A percentile compares a stretch with the other conserved stretches of the same genome.
phyloP scores from a whole-genome alignment of 2,329 filamentous ascomycete species.

The Blumeriella jaapii region DNA sequence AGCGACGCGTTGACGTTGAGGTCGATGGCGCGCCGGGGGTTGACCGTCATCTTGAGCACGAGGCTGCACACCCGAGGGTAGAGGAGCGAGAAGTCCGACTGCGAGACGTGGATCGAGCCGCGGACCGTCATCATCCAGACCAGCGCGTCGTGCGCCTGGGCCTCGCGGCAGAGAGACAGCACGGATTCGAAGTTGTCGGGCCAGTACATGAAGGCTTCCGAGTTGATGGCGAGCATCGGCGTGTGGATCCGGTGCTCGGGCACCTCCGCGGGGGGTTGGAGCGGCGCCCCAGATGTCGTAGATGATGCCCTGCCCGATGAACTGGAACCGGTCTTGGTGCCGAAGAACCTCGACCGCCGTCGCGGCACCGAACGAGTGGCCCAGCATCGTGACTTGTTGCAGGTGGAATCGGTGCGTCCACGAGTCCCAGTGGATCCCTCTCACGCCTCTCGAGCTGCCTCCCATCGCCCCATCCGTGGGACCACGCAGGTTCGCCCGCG shows the following conservation, averaged over 20 bases:
- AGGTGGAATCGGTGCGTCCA: slow-evolving; percentile 47
- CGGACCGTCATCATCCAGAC: slow-evolving; percentile 41
- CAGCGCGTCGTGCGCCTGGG: slow-evolving; percentile 33
- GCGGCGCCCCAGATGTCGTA: slow-evolving; percentile 53
- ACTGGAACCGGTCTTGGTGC: slow-evolving; percentile 40
- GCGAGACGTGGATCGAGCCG: slow-evolving; percentile 53
- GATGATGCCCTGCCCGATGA: slow-evolving; percentile 51
- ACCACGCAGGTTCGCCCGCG: slow-evolving; percentile 40
- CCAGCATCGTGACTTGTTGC: slow-evolving; percentile 47
- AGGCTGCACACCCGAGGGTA: slow-evolving; percentile 48
- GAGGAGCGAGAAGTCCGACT: slow-evolving; percentile 54
- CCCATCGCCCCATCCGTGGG: slow-evolving; percentile 40
- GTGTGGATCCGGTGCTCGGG: slow-evolving; percentile 34
- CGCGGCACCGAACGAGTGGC: slow-evolving; percentile 57
- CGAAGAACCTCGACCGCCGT: slow-evolving; percentile 50
- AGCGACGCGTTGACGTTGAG: slow-evolving; percentile 51
- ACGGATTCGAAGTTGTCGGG: slow-evolving; percentile 49
- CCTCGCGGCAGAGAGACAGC: slow-evolving; percentile 44
- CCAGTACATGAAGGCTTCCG: slow-evolving; percentile 63
- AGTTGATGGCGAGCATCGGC: slow-evolving; percentile 52
- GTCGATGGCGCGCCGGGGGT: slow-evolving; percentile 49
- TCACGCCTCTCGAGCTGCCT: slow-evolving; percentile 45
- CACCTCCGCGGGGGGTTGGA: slow-evolving; percentile 32
- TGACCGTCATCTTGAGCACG: slow-evolving; percentile 50
- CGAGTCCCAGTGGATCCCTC: slow-evolving; percentile 40